Evolutionary conservation across 202 grass and related monocot species (phyloP), one percentile per base, ranked within the genome.

Genomic region (Digitaria exilis): DNA sequence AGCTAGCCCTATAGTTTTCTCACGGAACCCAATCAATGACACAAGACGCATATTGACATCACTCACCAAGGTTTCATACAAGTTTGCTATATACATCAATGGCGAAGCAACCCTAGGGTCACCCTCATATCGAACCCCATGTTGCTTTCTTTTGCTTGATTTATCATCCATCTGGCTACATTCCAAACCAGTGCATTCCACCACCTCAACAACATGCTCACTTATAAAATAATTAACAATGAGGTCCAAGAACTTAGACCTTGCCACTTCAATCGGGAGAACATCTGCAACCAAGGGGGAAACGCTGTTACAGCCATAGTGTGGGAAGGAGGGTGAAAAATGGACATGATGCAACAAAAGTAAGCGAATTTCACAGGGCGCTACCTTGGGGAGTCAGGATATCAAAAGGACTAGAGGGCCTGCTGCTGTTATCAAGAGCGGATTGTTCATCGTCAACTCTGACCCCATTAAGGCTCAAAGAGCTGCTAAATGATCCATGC

Each of bases 11-110:
- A 95, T 88, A 64, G 88, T 91, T 49, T 90, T 91, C 49, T 98
- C 90, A 51, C 85, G 90, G 82, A 88, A 84, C 25, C 84, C 92
- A 55, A 77, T 85, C 92, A 95, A 89, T 0, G 88, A 80, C 54
- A 65, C 65, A 87, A 98, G 90, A 32, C 90, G 95, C 7, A 37
- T 19, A 48, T 98, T 90, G 50, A 88, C 87, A 22, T 95, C 82
- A 82, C 74, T 88, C 21, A 90, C 90, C 88, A 98, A 93, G 18
- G 89, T 93, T 82, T 98, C 95, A 43, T 98, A 97, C 85, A 97
- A 61, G 65, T 94, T 97, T 6, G 95, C 95, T 81, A 94, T 87
- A 62, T 94, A 97, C 95, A 97, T 97, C 61, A 97, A 78, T 13
- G 95, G 95, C 90, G 95, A 88, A 45, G 90, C 90, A 82, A 95